phyloP scores from a whole-genome alignment of 208 protist species.

The Trypanosoma avium region DNA sequence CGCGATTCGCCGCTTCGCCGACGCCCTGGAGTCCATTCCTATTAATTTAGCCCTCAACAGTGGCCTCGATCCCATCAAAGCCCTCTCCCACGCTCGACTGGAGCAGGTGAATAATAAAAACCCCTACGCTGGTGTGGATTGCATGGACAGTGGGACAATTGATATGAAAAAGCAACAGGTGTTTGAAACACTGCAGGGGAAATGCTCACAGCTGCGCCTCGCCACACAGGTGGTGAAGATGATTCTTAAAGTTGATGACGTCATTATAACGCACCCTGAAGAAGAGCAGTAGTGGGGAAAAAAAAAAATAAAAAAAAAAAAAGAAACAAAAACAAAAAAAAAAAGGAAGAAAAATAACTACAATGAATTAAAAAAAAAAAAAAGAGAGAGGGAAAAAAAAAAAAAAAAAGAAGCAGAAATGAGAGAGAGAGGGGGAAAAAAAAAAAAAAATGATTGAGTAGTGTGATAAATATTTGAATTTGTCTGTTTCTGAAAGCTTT shows the following conservation, averaged over 20 bases:
- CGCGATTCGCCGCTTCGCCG: conserved; percentile 99
- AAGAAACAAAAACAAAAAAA: not conserved
- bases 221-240: conserved; percentile 99
- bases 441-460: not conserved
- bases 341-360: not conserved
- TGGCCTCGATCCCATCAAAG: conserved; percentile 96
- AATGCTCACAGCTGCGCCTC: conserved; percentile 99
- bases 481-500: too few relatives aligned
- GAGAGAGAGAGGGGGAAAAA: not conserved
- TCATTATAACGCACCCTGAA: conserved; percentile 92
- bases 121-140: conserved; percentile 98
- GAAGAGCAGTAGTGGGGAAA: conserved; percentile 49
- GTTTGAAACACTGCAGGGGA: conserved; percentile 99
- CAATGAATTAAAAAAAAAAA: conserved; percentile 9
- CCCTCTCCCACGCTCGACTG: conserved; percentile 96
- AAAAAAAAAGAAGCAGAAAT: not conserved
- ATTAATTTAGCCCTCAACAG: conserved; percentile 99
- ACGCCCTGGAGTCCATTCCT: conserved; percentile 99
- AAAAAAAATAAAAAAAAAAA: not conserved
- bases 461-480: too few relatives aligned
- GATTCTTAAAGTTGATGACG: conserved; percentile 99
- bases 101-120: conserved; percentile 95
- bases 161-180: conserved; percentile 99
- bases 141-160: conserved; percentile 92
- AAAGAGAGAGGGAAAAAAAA: not conserved